A percentile compares a stretch with the other conserved stretches of the same genome.
Evolutionary conservation across 345 rosid genomes (phyloP).

Genomic region (Citrus trifoliata): DNA sequence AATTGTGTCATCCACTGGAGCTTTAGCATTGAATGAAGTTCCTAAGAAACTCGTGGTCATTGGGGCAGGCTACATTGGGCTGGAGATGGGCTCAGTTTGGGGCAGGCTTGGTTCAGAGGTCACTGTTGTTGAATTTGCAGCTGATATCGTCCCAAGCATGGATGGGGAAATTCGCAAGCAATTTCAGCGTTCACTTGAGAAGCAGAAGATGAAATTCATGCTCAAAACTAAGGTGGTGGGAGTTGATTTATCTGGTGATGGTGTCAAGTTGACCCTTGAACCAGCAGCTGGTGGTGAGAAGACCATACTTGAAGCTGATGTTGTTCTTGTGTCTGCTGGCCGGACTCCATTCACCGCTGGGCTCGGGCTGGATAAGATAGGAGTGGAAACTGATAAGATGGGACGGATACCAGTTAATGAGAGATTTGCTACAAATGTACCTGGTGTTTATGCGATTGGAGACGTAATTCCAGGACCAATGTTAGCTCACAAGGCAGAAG

Average conservation of each 20-base stretch:
- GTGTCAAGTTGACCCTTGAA: slow-evolving; percentile 80
- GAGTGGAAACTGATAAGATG: slow-evolving; percentile 82
- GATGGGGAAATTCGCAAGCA: slow-evolving; percentile 96
- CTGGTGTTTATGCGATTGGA: slow-evolving; percentile 88
- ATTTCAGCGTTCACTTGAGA: slow-evolving; percentile 89
- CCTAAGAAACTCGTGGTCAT: slow-evolving; percentile 96
- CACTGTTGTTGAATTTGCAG: slow-evolving; percentile 95
- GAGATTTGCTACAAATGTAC: slow-evolving; percentile 73
- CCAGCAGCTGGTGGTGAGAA: slow-evolving; percentile 87
- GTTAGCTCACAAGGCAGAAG: slow-evolving; percentile 99
- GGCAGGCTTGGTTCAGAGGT: slow-evolving; percentile 92
- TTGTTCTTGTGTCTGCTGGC: slow-evolving; percentile 95
- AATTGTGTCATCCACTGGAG: slow-evolving; percentile 97
- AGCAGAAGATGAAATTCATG: slow-evolving; percentile 98
- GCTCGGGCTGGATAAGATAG: slow-evolving; percentile 86
- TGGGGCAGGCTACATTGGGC: slow-evolving; percentile 99
- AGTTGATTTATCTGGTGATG: slow-evolving; percentile 70
- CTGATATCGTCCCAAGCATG: slow-evolving; percentile 92
- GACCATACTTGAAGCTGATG: slow-evolving; percentile 89
- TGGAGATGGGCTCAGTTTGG: slow-evolving; percentile 99
- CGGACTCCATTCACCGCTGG: slow-evolving; percentile 88
- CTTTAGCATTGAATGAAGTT: slow-evolving; percentile 63
- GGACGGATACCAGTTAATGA: slow-evolving; percentile 85
- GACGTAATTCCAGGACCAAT: slow-evolving; percentile 99
- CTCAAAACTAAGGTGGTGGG: slow-evolving; percentile 96